Evolutionary conservation across 1,139 yeast species (phyloP).

Genomic region (Candida sp.): DNA sequence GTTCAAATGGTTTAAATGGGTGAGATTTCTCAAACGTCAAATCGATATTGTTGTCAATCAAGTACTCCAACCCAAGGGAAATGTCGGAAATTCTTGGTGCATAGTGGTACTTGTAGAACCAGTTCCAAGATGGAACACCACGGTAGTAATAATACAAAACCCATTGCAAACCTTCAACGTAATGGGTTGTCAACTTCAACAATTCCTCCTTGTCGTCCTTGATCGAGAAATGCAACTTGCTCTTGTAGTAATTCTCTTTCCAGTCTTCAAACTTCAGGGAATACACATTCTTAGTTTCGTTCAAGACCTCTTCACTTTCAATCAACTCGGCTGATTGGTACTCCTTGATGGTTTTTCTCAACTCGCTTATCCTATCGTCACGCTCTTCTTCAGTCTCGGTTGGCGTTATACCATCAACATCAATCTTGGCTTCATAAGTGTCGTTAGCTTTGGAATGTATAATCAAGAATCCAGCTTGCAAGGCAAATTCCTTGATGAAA

Average conservation of each 20-base stretch:
- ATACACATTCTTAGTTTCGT: constrained; percentile 66
- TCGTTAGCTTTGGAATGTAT: constrained; percentile 62
- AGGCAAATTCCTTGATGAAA: constrained; percentile 64
- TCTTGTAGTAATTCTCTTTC: constrained; percentile 83
- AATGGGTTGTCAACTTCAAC: constrained; percentile 72
- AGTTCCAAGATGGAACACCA: constrained; percentile 95
- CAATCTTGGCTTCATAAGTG: constrained; percentile 62
- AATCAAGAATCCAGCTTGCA: constrained; percentile 67
- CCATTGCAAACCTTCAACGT: constrained; percentile 96
- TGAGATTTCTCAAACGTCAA: constrained; percentile 69
- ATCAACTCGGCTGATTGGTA: constrained; percentile 76
- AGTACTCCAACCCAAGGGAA: constrained; percentile 64
- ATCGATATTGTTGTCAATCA: constrained; percentile 36
- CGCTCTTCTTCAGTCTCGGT: constrained; percentile 67
- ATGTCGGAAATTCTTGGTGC: constrained; percentile 94
- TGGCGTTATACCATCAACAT: constrained; percentile 74
- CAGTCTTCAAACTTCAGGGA: constrained; percentile 76
- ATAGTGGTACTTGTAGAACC: constrained; percentile 90
- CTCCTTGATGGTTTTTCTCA: constrained; percentile 54
- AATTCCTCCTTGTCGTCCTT: constrained; percentile 56
- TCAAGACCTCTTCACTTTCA: constrained; percentile 64
- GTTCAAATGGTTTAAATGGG: constrained; percentile 95
- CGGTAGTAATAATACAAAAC: constrained; percentile 87
- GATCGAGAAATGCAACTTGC: constrained; percentile 73
- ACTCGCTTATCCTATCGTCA: constrained; percentile 48